These are phyloP conservation scores for Waitea zeae DNA, from an alignment of 1,284 basidiomycete species.

Conservation along the genomic window DNA sequence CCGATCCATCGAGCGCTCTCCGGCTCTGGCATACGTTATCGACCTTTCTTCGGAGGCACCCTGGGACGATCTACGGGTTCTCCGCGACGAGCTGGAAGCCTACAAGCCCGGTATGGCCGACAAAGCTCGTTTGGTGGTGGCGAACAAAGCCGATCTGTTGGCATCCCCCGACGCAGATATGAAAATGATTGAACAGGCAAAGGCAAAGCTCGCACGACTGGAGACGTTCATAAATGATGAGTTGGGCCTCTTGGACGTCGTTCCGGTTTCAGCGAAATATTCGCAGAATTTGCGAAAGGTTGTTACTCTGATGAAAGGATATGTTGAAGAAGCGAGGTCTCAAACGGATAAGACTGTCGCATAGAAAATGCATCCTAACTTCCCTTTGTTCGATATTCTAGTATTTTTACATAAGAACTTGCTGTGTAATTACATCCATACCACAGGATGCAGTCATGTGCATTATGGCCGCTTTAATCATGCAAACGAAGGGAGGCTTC, in stretches of 20 bases:
- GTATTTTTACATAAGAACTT: too few species aligned
- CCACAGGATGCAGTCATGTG: too few species aligned
- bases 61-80: constrained; percentile 56
- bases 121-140: constrained; percentile 69
- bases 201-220: constrained; percentile 33
- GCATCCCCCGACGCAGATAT: constrained; percentile 23
- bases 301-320: constrained; percentile 43
- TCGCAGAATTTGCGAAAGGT: constrained; percentile 58
- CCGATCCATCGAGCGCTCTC: constrained; percentile 83
- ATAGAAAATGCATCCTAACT: too few species aligned
- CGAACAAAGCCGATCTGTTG: constrained; percentile 89
- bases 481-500: too few species aligned
- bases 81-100: constrained; percentile 71
- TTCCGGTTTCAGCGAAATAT: constrained; percentile 70
- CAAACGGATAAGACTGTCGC: too few species aligned
- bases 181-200: constrained; percentile 32
- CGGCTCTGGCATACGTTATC: constrained; percentile 83
- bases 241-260: constrained; percentile 39
- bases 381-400: too few species aligned
- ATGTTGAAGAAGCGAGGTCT: constrained; percentile 45
- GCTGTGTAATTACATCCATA: too few species aligned
- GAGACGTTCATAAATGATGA: constrained; percentile 35
- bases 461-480: too few species aligned
- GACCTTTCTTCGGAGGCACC: constrained; percentile 65
- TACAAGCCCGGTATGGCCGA: constrained; percentile 68